phyloP scores from a whole-genome alignment of 441 rosid species.

The Euphorbia schlechtendalii region DNA sequence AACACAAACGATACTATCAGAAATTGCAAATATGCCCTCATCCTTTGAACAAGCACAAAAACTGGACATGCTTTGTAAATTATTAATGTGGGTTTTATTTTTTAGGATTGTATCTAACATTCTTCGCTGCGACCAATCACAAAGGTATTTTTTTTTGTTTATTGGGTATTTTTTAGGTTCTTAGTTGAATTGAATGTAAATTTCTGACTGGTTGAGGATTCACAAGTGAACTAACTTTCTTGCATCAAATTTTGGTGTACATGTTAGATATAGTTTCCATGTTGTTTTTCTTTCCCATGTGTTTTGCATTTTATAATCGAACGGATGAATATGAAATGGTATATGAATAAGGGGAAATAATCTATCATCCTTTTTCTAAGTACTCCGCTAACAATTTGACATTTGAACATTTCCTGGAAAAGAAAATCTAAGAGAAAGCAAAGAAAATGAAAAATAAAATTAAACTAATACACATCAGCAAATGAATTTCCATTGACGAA shows the following conservation, averaged over 20 bases:
- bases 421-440: no score
- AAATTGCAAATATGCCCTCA: neutral
- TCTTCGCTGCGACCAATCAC: neutral
- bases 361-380: no score
- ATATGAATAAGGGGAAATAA: no score
- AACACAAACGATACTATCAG: neutral
- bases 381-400: no score
- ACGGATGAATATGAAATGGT: neutral
- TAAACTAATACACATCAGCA: no score
- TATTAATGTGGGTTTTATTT: neutral
- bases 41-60: neutral
- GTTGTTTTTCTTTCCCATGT: neutral
- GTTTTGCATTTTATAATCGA: neutral
- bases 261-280: neutral
- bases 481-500: no score
- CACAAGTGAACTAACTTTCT: neutral
- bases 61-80: neutral
- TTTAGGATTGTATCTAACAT: neutral
- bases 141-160: neutral
- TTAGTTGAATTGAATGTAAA: neutral
- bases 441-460: no score
- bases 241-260: neutral
- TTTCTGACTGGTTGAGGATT: neutral
- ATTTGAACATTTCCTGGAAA: no score
- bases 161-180: neutral